Percentiles rank a stretch among this genome's conserved stretches.
phyloP scores from a whole-genome alignment of 2,329 filamentous ascomycete species.

The Chrysoporthe cubensis region DNA sequence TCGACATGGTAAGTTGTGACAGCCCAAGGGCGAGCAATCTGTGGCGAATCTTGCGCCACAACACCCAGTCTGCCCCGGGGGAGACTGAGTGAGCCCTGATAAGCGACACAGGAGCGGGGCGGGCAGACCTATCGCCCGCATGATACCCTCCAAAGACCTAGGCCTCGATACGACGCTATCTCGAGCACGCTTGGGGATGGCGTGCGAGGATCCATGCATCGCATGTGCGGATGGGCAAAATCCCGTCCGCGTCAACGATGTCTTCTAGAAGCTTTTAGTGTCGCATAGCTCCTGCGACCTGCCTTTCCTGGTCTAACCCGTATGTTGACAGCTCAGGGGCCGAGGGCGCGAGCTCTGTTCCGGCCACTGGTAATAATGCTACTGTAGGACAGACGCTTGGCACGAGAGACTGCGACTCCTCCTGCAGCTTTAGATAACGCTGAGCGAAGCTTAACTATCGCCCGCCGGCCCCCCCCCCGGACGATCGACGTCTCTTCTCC shows the following conservation, averaged over 20 bases:
- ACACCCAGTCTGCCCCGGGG: not conserved
- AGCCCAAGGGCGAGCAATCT: not conserved
- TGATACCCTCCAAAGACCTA: not conserved
- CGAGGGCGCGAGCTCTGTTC: not conserved
- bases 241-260: not conserved
- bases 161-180: not conserved
- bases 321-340: not conserved
- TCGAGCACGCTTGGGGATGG: not conserved
- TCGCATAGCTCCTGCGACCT: not conserved
- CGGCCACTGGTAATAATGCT: not conserved
- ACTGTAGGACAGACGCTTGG: too few relatives aligned
- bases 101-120: not conserved
- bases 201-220: not conserved
- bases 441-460: too few relatives aligned
- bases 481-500: not conserved
- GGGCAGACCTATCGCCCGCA: not conserved
- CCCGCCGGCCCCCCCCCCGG: not conserved
- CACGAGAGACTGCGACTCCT: too few relatives aligned
- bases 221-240: not conserved
- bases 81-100: not conserved
- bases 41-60: not conserved
- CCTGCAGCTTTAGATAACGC: too few relatives aligned
- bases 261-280: not conserved
- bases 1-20: slow-evolving; percentile 2
- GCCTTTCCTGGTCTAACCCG: not conserved